Percentiles rank a stretch among this genome's conserved stretches.
phyloP scores from a whole-genome alignment of 805 yeast species.

The Wickerhamiella allomyrinae region DNA sequence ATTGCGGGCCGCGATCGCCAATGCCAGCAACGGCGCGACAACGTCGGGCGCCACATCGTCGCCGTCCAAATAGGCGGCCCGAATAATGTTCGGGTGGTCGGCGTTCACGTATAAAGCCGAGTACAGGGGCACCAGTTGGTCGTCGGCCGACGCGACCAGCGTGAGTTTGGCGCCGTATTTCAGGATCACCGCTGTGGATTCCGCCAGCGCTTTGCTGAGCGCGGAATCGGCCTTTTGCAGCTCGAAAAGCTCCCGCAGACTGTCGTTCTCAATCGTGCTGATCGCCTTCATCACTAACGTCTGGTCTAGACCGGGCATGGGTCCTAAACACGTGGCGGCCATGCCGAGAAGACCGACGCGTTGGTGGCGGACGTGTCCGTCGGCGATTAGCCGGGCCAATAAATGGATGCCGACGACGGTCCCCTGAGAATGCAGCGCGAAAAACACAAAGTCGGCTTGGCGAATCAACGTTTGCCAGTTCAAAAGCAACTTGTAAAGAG shows the following conservation, averaged over 20 bases:
- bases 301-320: constrained; percentile 82
- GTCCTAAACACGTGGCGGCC: constrained; percentile 95
- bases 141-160: constrained; percentile 81
- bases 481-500: constrained; percentile 54
- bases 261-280: constrained; percentile 78
- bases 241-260: constrained; percentile 74
- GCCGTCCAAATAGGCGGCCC: constrained; percentile 83
- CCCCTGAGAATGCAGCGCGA: constrained; percentile 94
- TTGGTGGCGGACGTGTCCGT: constrained; percentile 33
- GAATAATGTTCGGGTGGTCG: constrained; percentile 75
- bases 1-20: constrained; percentile 63
- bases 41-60: constrained; percentile 66
- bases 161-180: constrained; percentile 61
- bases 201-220: constrained; percentile 57
- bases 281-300: constrained; percentile 73
- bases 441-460: constrained; percentile 68
- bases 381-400: constrained; percentile 55
- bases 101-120: constrained; percentile 74
- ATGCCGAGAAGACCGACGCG: constrained; percentile 66
- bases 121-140: constrained; percentile 85
- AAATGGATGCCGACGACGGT: constrained; percentile 78
- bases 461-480: constrained; percentile 47
- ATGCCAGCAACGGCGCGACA: constrained; percentile 54
- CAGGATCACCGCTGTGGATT: constrained; percentile 50
- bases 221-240: constrained; percentile 63